Evolutionary conservation across 768 basidiomycete species (phyloP).

Genomic region (Sistotremastrum niveocremeum): DNA sequence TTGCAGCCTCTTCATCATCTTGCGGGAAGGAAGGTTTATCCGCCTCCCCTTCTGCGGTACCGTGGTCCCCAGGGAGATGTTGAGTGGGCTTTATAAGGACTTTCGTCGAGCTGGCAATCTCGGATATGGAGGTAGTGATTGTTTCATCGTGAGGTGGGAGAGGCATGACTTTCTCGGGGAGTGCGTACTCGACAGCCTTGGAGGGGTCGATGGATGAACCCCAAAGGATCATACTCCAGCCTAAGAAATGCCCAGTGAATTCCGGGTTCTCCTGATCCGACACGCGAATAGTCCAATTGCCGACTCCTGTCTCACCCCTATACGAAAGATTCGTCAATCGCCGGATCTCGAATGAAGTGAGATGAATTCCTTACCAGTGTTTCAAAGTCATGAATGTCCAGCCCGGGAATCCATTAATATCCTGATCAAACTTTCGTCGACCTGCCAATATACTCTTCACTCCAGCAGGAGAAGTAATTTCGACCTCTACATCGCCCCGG

Average conservation of each 20-base stretch:
- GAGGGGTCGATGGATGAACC: conserved; percentile 69
- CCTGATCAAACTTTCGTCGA: conserved; percentile 50
- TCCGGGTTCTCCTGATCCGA: conserved; percentile 57
- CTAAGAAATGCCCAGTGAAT: conserved; percentile 52
- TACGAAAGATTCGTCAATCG: conserved; percentile 8
- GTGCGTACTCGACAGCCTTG: conserved; percentile 43
- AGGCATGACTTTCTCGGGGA: conserved; percentile 37
- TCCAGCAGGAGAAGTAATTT: conserved; percentile 73
- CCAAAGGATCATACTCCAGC: conserved; percentile 91
- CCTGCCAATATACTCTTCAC: conserved; percentile 76
- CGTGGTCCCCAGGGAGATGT: conserved; percentile 80
- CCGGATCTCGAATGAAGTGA: not conserved
- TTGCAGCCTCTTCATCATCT: conserved; percentile 14
- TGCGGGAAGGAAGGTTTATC: conserved; percentile 55
- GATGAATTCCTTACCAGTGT: conserved; percentile 60
- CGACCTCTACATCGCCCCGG: conserved; percentile 89
- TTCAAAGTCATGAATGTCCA: conserved; percentile 99
- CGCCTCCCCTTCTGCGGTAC: conserved; percentile 65
- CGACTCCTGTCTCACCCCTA: conserved; percentile 89
- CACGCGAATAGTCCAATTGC: conserved; percentile 82
- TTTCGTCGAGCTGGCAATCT: conserved; percentile 31
- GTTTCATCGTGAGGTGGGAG: conserved; percentile 27
- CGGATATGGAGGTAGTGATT: conserved; percentile 21
- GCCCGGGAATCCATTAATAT: conserved; percentile 62
- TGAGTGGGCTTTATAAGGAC: conserved; percentile 74